Percentiles rank a stretch among this genome's conserved stretches.
phyloP scores from a whole-genome alignment of 2,329 filamentous ascomycete genomes.

The Epichloe sp. region DNA sequence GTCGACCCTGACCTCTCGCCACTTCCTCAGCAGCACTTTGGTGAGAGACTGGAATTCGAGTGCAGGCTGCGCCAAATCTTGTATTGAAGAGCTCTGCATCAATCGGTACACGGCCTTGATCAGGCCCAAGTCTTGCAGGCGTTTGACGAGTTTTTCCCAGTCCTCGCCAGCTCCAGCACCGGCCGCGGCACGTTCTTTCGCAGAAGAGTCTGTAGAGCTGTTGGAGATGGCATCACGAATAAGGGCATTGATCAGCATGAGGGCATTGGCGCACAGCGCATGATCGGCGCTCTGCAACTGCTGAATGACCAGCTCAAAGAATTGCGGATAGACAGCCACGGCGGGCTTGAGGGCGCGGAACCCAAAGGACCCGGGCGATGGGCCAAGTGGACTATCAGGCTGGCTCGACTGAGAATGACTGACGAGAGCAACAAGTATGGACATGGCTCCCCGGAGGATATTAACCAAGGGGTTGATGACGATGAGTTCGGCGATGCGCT shows the following conservation, averaged over 20 bases:
- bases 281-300: slow-evolving; percentile 91
- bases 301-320: slow-evolving; percentile 85
- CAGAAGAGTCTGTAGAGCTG: slow-evolving; percentile 38
- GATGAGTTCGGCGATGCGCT: slow-evolving; percentile 77
- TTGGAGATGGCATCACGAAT: slow-evolving; percentile 82
- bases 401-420: slow-evolving; percentile 59
- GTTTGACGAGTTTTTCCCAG: slow-evolving; percentile 92
- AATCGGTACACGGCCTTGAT: slow-evolving; percentile 84
- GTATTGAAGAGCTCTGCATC: slow-evolving; percentile 87
- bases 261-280: slow-evolving; percentile 83
- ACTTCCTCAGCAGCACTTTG: slow-evolving; percentile 75
- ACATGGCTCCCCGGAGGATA: slow-evolving; percentile 92
- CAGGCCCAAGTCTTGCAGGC: slow-evolving; percentile 80
- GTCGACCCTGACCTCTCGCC: slow-evolving; percentile 76
- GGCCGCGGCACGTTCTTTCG: slow-evolving; percentile 15
- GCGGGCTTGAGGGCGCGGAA: slow-evolving; percentile 87
- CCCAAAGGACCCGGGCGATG: slow-evolving; percentile 54
- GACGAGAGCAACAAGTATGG: slow-evolving; percentile 86
- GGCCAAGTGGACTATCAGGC: slow-evolving; percentile 19
- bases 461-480: slow-evolving; percentile 95
- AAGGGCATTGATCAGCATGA: slow-evolving; percentile 89
- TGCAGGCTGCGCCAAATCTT: slow-evolving; percentile 79
- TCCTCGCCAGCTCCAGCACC: slow-evolving; percentile 38
- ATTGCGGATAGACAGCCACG: slow-evolving; percentile 81
- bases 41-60: slow-evolving; percentile 88